Evolutionary conservation across 495 filamentous ascomycete species (phyloP).

Genomic region (Talaromyces stipitatus): DNA sequence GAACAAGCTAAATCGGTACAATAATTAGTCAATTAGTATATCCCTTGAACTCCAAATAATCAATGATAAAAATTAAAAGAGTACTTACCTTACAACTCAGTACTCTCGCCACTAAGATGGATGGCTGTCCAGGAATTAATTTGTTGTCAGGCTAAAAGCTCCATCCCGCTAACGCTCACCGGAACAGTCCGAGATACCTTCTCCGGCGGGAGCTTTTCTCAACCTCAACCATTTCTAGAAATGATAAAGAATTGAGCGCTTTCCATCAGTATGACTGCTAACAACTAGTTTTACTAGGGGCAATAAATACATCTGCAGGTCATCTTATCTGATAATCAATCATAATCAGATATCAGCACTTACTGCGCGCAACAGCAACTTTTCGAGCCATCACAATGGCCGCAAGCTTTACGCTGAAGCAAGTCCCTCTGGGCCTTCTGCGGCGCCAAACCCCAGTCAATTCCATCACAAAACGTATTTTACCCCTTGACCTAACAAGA

Average conservation of each 20-base stretch:
- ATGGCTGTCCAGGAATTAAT: background rate
- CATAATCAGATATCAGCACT: background rate
- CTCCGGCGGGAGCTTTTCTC: slow-evolving; percentile 1
- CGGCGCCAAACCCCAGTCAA: slow-evolving; percentile 29
- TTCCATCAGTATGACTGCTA: background rate
- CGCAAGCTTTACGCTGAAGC: slow-evolving; percentile 25
- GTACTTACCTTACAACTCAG: background rate
- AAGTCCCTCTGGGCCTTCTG: slow-evolving; percentile 31
- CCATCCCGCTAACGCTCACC: slow-evolving; percentile 8
- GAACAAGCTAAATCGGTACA: background rate
- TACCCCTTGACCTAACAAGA: background rate
- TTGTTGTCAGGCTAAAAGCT: background rate
- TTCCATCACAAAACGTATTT: slow-evolving; percentile 33
- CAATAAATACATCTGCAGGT: background rate
- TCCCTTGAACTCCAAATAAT: background rate
- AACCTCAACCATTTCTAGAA: background rate
- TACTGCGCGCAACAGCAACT: background rate
- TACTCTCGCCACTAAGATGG: background rate
- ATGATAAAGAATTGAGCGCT: background rate
- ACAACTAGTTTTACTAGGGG: background rate
- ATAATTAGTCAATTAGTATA: background rate
- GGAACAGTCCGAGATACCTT: background rate
- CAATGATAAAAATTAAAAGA: background rate
- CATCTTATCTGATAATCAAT: background rate
- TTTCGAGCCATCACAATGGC: slow-evolving; percentile 24